Evolutionary conservation across 1,284 basidiomycete species (phyloP), one percentile per base, ranked within the genome.

Genomic region (Moesziomyces antarcticus): DNA sequence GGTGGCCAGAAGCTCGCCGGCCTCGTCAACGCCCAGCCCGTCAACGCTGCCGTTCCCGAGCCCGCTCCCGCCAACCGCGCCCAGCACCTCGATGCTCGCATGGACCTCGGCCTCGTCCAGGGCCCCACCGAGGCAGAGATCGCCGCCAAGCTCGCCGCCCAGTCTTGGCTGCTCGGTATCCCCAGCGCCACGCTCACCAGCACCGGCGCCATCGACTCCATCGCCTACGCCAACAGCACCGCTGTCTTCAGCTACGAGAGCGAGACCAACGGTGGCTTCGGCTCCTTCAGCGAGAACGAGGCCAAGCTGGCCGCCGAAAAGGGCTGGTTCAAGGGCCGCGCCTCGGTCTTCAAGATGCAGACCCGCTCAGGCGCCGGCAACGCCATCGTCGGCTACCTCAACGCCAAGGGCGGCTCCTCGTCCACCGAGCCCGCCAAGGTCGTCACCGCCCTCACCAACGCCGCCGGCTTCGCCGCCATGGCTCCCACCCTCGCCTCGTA

Each of bases 331-430:
- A 56, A 63, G 20, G 73, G 75, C 22, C 68, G 73, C 10, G 70
- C 80, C 49, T 64, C 72, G 50, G 82, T 84, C 54, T 78, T 78
- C 60, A 60, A 73, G 60, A 79, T 84, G 80, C 82, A 84, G 76
- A 81, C 81, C 43, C 79, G 82, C 30, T 57, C 94, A 4, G 97
- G 96, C 42, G 99, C 82, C 22, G 81, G 74, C 44, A 75, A 57
- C 52, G 79, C 82, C 55, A 77, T 84, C 58, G 68, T 76, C 13
- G 82, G 82, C 53, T 84, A 80, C 66, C 64, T 84, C 30, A 58
- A 75, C 42, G 70, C 65, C 55, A 72, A 71, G 50, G 61, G 55
- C 11, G 70, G 71, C 24, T 73, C 68, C n/a, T 63, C 63, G 27
- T 66, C 73, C 47, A 63, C 64, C 16, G 56, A 54, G 33, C 51